Conservation (phyloP, 805 yeast genomes). For the Metschnikowia colocasiae region DNA sequence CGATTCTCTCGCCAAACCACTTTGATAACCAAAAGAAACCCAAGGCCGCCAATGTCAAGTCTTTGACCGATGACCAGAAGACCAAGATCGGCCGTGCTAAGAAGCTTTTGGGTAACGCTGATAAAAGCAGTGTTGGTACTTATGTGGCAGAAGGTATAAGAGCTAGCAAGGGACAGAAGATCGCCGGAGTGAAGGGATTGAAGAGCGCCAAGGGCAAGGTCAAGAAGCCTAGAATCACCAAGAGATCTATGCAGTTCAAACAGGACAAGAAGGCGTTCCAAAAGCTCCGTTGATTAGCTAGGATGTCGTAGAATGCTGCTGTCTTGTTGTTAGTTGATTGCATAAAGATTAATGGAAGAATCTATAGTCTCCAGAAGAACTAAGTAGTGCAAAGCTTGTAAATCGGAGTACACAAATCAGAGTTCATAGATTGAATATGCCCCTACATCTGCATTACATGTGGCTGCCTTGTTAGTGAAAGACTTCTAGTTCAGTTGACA, state of each 20-base stretch:
- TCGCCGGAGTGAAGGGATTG: constrained; percentile 60
- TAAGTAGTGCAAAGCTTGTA: no score
- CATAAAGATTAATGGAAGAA: not conserved
- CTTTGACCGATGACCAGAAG: constrained; percentile 62
- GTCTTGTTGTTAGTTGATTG: not conserved
- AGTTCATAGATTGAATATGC: no score
- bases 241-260: constrained; percentile 51
- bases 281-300: constrained; percentile 9
- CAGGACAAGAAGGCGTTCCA: constrained; percentile 30
- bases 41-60: constrained; percentile 20
- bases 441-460: no score
- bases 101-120: constrained; percentile 73
- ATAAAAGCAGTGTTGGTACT: constrained; percentile 64
- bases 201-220: constrained; percentile 38
- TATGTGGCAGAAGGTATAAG: constrained; percentile 69
- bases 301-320: not conserved
- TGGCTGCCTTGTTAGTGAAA: no score
- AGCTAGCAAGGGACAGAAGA: constrained; percentile 63
- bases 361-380: no score
- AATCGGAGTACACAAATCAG: no score
- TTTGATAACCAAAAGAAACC: constrained; percentile 31
- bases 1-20: constrained; percentile 43
- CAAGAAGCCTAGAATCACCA: constrained; percentile 58
- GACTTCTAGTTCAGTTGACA: no score
- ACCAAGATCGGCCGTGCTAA: constrained; percentile 79